Percentiles rank a stretch among this genome's conserved stretches.
These are phyloP conservation scores for Hypoxylon sp. DNA, from an alignment of 2,329 filamentous ascomycete species.

Conservation along the genomic window DNA sequence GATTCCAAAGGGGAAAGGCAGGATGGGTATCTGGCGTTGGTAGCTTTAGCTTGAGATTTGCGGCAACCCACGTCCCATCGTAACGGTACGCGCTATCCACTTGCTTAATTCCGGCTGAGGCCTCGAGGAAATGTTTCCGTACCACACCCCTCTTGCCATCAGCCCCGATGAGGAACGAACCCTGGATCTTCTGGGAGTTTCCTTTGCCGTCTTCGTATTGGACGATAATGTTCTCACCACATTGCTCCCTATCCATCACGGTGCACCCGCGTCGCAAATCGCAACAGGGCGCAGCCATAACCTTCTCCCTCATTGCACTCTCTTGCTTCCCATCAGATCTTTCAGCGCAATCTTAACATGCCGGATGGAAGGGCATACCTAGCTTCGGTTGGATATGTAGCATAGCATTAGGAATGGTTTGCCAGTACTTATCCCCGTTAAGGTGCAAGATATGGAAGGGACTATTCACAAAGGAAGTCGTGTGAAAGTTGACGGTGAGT, in stretches of 20 bases:
- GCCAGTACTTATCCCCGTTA: constrained; percentile 29
- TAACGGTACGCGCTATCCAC: constrained; percentile 52
- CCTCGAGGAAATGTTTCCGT: constrained; percentile 59
- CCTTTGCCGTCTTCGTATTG: constrained; percentile 36
- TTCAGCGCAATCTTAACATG: background rate
- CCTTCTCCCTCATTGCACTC: constrained; percentile 31
- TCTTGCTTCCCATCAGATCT: constrained; percentile 32
- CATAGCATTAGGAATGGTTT: constrained; percentile 39
- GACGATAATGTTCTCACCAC: constrained; percentile 17
- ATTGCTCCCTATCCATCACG: constrained; percentile 35
- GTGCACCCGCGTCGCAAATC: constrained; percentile 39
- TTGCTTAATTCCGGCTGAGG: constrained; percentile 53
- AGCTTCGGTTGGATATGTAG: constrained; percentile 44
- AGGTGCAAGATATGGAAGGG: constrained; percentile 37
- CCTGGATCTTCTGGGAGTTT: constrained; percentile 15
- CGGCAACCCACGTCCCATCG: constrained; percentile 60
- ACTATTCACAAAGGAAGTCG: constrained; percentile 32
- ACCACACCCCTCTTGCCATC: constrained; percentile 62
- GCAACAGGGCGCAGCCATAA: constrained; percentile 36
- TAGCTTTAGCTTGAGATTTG: constrained; percentile 58
- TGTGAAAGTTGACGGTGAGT: constrained; percentile 40
- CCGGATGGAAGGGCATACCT: constrained; percentile 24
- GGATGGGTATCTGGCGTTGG: constrained; percentile 61
- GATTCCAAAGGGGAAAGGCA: constrained; percentile 60
- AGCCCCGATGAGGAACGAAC: constrained; percentile 54